phyloP scores from a whole-genome alignment of 75 land plant genomes.

The Cunninghamia lanceolata region DNA sequence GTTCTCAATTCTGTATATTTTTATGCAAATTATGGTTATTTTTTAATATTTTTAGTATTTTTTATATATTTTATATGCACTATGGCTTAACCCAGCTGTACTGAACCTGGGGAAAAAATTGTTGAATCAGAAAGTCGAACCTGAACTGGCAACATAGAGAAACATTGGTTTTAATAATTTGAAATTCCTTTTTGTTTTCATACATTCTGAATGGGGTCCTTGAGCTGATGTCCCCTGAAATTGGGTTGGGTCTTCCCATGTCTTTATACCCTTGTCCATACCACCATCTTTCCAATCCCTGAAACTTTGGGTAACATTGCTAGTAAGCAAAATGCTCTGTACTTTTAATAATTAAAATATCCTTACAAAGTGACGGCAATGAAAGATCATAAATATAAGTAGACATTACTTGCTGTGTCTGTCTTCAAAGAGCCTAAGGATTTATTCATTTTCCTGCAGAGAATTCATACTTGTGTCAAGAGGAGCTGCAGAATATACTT shows the following conservation, averaged over 20 bases:
- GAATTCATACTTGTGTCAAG: slow-evolving; percentile 57
- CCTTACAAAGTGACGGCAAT: neutral
- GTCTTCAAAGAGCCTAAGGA: neutral
- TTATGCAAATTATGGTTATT: no score
- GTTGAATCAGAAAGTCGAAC: no score
- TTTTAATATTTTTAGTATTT: no score
- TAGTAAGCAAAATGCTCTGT: neutral
- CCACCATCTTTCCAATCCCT: neutral
- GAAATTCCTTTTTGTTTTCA: neutral
- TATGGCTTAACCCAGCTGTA: no score
- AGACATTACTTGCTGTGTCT: neutral
- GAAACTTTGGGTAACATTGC: neutral
- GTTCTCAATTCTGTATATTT: no score
- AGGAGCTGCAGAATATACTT: slow-evolving; percentile 73
- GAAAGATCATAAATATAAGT: neutral
- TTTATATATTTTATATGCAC: no score
- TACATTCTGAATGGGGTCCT: neutral
- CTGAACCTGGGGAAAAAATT: no score
- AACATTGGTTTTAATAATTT: neutral
- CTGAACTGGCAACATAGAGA: no score
- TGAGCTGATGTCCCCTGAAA: neutral
- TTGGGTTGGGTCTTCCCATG: neutral
- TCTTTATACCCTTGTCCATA: neutral
- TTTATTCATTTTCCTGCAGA: slow-evolving; percentile 31
- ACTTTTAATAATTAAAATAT: neutral